Evolutionary conservation across 2,329 filamentous ascomycete genomes (phyloP).

Genomic region (Aureobasidium namibiae): DNA sequence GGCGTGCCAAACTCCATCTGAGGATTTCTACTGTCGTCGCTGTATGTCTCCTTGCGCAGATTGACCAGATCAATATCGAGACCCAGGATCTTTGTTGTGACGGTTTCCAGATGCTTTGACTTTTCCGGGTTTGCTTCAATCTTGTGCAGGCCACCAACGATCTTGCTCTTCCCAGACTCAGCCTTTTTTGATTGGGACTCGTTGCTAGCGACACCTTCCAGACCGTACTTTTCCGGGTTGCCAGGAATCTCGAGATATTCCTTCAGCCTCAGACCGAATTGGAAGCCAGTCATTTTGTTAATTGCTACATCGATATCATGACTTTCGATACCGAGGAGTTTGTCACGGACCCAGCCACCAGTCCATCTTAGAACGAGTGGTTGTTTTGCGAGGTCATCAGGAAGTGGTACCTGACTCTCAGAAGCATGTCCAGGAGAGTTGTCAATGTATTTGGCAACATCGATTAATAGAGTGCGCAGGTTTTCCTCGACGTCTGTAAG

Average conservation of each 20-base stretch:
- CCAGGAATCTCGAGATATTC: slow-evolving; percentile 57
- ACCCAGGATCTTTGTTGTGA: slow-evolving; percentile 75
- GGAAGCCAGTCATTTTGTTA: slow-evolving; percentile 73
- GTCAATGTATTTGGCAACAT: slow-evolving; percentile 67
- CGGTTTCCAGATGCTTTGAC: slow-evolving; percentile 91
- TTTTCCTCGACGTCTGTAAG: slow-evolving; percentile 65
- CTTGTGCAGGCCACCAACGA: slow-evolving; percentile 72
- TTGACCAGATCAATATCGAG: slow-evolving; percentile 94
- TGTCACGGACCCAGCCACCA: slow-evolving; percentile 82
- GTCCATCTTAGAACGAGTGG: slow-evolving; percentile 63
- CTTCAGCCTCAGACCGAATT: slow-evolving; percentile 62
- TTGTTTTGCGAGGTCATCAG: slow-evolving; percentile 37
- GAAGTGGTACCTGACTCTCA: slow-evolving; percentile 28
- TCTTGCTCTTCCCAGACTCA: slow-evolving; percentile 41
- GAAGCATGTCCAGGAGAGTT: slow-evolving; percentile 23
- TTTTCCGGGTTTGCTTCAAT: slow-evolving; percentile 91
- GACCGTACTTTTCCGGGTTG: slow-evolving; percentile 53
- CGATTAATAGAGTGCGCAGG: slow-evolving; percentile 68
- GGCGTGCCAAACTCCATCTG: slow-evolving; percentile 90
- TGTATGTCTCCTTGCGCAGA: slow-evolving; percentile 82
- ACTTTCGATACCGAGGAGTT: slow-evolving; percentile 62
- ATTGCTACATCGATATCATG: slow-evolving; percentile 82
- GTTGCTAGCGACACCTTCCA: slow-evolving; percentile 30
- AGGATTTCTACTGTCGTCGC: slow-evolving; percentile 81
- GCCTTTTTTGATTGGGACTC: slow-evolving; percentile 32